Evolutionary conservation across 148 eudicot genomes (phyloP).

Genomic region (Rhododendron vialii): DNA sequence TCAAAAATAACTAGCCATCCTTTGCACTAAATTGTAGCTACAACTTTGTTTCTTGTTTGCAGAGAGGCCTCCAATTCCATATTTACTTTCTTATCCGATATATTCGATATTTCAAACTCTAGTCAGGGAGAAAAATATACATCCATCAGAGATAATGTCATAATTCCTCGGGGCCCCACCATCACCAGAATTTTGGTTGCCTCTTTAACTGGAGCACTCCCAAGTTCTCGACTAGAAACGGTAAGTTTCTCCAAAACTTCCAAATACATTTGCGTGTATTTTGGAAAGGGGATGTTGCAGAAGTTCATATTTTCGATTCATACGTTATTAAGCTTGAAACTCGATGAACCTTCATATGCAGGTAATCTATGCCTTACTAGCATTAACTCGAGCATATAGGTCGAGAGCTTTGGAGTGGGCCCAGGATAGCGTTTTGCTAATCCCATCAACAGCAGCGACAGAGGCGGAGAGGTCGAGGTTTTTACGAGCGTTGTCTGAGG

Average conservation of each 20-base stretch:
- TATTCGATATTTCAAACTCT: constrained; percentile 74
- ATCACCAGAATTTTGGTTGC: constrained; percentile 85
- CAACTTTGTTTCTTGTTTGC: constrained; percentile 25
- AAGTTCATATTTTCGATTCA: neutral
- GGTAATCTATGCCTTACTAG: constrained; percentile 77
- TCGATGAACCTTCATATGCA: constrained; percentile 13
- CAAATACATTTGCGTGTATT: neutral
- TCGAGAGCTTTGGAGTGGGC: constrained; percentile 81
- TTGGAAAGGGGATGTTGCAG: neutral
- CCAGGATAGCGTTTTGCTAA: constrained; percentile 52
- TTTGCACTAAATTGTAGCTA: neutral
- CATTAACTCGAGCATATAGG: constrained; percentile 68
- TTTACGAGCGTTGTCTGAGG: constrained; percentile 76
- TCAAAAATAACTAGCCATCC: neutral
- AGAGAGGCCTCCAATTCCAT: constrained; percentile 99
- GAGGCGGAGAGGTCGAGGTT: constrained; percentile 71
- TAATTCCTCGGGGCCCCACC: constrained; percentile 77
- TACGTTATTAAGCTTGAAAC: neutral
- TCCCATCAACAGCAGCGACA: constrained; percentile 80
- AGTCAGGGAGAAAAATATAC: constrained; percentile 50
- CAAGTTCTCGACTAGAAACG: constrained; percentile 82
- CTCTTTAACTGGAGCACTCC: constrained; percentile 88
- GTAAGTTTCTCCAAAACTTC: constrained; percentile 28
- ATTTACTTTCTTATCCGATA: constrained; percentile 80
- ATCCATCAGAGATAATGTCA: constrained; percentile 67